A percentile compares a stretch with the other conserved stretches of the same genome.
phyloP scores from a whole-genome alignment of 306 rosid genomes.

The Cucurbita moschata region DNA sequence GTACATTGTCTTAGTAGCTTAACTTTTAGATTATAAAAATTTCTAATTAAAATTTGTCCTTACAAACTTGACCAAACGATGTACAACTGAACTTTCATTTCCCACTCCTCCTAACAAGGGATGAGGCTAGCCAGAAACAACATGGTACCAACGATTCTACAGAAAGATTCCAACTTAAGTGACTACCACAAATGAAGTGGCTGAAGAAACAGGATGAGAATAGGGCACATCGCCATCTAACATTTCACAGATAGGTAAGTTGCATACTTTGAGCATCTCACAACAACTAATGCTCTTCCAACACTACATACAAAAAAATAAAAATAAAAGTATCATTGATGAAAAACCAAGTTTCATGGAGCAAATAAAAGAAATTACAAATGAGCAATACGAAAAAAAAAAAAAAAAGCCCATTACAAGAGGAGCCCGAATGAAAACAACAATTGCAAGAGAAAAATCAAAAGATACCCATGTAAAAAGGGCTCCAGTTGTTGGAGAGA shows the following conservation, averaged over 20 bases:
- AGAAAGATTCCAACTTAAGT: not conserved
- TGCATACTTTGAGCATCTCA: not conserved
- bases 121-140: not conserved
- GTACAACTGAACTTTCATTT: not conserved
- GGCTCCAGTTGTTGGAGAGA: not conserved
- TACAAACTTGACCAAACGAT: not conserved
- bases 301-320: too few species aligned
- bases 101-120: not conserved
- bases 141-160: not conserved
- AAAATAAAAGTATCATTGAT: not conserved
- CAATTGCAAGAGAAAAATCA: not conserved
- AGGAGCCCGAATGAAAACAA: not conserved
- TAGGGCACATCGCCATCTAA: not conserved
- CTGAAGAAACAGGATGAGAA: not conserved
- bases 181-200: not conserved
- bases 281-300: not conserved
- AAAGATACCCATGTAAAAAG: not conserved
- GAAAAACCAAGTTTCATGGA: not conserved
- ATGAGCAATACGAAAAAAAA: not conserved
- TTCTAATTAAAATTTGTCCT: not conserved
- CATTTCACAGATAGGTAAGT: not conserved
- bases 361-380: not conserved
- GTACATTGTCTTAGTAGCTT: not conserved
- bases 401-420: not conserved
- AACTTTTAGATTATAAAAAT: not conserved